Conservation (phyloP, 805 yeast genomes). For the Saccharomycopsis sp. region DNA sequence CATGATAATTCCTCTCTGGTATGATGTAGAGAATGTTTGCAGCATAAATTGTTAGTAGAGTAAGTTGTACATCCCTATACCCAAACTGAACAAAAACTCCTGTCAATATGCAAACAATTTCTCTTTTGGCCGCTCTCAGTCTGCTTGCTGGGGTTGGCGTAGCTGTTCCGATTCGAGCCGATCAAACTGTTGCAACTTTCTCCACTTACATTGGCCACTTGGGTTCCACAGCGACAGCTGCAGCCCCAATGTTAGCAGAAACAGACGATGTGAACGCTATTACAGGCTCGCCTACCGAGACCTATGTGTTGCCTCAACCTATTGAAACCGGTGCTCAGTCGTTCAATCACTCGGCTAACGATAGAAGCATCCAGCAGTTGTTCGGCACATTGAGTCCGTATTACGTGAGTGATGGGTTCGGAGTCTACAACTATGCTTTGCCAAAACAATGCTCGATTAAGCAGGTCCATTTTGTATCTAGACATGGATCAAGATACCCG, state of each 20-base stretch:
- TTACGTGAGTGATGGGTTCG: constrained; percentile 21
- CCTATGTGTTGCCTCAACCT: constrained; percentile 22
- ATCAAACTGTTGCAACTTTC: constrained; percentile 8
- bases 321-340: constrained; percentile 21
- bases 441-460: constrained; percentile 42
- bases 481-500: constrained; percentile 80
- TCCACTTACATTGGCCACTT: constrained; percentile 18
- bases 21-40: too few species aligned
- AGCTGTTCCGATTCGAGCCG: constrained; percentile 13
- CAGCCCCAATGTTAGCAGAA: constrained; percentile 20
- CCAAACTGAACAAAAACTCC: not conserved
- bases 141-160: not conserved
- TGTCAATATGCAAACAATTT: not conserved
- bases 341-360: constrained; percentile 11
- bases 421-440: constrained; percentile 21
- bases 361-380: constrained; percentile 18
- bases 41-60: not conserved
- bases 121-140: not conserved
- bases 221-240: constrained; percentile 16
- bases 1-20: not conserved
- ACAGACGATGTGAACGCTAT: constrained; percentile 13
- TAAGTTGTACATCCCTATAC: not conserved
- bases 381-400: constrained; percentile 23
- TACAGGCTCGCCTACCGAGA: constrained; percentile 16
- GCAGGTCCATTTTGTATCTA: constrained; percentile 63